Base-by-base conservation (phyloP, 495 filamentous ascomycete species). In the Pseudomonodictys pantanalensis region DNA sequence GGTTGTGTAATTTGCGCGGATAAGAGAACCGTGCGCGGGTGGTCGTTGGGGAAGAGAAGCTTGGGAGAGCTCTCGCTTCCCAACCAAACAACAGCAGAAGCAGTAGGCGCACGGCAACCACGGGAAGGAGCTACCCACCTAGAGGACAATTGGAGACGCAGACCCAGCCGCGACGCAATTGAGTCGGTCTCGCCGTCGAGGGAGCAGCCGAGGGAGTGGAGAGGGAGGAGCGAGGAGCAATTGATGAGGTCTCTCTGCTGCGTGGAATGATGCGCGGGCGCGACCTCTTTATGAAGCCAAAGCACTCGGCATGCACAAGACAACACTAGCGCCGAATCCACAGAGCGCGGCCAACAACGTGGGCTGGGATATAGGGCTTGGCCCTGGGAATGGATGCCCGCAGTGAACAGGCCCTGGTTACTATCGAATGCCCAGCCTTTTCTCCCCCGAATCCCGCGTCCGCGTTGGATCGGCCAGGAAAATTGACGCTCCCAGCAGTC, bases 121-220 rank as follows among this genome's bases (percentile, higher is more conserved):
- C 41, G 49, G 38, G 48, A 24, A 25, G 41, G 33, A 25, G 18
- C 22, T 22, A 17, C 25, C 20, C 26, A 12, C 9, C 32, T 20
- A 18, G 55, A 17, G 24, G 18, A 24, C 47, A 66, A 57, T 55
- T 54, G 46, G 42, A 25, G 29, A 62, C 63, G 63, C 57, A 66
- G 63, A 62, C 63, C 58, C 63, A 66, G 57, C 63, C 63, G 63
- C 63, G 58, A 50, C 32, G 63, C 57, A 61, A 62, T 58, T 57
- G 58, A 62, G 46, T 33, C 57, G 44, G 62, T 66, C 63, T 62
- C 58, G 58, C 58, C 58, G 52, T 66, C 58, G 52, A 60, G 62
- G 62, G 55, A 56, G 55, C 33, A 48, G 29, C 7, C 15, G 17
- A 24, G 41, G 20, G 51, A 24, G 38, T 52, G 47, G 58, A 45